Evolutionary conservation across 352 stramenopile genomes (phyloP).

Genomic region (Blastocystis sp.): DNA sequence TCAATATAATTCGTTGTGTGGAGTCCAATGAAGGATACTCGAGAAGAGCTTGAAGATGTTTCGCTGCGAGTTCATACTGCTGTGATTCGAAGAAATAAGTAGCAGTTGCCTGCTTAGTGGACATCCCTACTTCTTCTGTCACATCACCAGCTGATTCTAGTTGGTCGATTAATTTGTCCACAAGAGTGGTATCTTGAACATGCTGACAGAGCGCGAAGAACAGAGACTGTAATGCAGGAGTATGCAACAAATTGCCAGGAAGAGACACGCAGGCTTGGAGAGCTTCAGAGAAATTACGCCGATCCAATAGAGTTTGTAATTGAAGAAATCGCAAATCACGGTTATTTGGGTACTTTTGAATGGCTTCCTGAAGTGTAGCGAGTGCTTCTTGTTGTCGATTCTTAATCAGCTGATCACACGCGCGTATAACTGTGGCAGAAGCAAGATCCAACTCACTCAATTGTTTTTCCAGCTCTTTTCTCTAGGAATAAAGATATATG

Average conservation of each 20-base stretch:
- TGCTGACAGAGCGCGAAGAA: conserved; percentile 51
- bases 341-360: background rate
- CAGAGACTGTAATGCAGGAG: conserved; percentile 1
- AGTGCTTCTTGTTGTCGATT: conserved; percentile 44
- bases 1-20: background rate
- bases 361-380: background rate
- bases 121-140: background rate
- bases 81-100: conserved; percentile 35
- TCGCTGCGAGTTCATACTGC: conserved; percentile 24
- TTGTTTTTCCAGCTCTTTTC: conserved; percentile 18
- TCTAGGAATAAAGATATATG: background rate
- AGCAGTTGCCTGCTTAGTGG: conserved; percentile 12
- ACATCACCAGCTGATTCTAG: background rate
- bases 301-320: conserved; percentile 29
- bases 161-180: background rate
- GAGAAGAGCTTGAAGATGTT: conserved; percentile 13
- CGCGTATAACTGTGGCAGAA: background rate
- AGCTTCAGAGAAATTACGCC: background rate
- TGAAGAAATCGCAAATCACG: conserved; percentile 23
- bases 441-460: background rate
- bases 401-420: background rate
- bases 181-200: conserved; percentile 22
- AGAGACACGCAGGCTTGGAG: background rate
- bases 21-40: background rate
- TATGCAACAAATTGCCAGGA: background rate